Evolutionary conservation across 116 monocot species (phyloP), one percentile per base, ranked within the genome.

Genomic region (Zostera marina): DNA sequence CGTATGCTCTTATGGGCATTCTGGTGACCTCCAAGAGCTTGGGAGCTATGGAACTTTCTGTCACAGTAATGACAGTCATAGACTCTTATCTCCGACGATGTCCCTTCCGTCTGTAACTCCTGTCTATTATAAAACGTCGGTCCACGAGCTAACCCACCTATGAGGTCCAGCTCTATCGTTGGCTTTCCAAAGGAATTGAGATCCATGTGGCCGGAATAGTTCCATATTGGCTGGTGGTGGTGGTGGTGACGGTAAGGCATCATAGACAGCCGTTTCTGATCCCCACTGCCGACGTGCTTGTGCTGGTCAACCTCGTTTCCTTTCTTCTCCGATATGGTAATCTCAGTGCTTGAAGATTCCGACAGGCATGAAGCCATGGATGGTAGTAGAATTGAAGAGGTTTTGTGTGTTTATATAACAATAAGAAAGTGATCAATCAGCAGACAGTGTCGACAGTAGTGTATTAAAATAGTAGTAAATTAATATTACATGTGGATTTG

Each of bases 1-100:
- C 73, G 47, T 43, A 67, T 62, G 22, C 54, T 21, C 49, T 73
- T 73, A 63, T 73, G 73, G 11, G 73, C 73, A 56, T 73, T 73
- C 63, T 68, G 73, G 63, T 68, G 73, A 12, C 68, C 68, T 1
- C 73, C 73, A 21, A 73, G 56, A 3, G 73, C 73, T 26, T 73
- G 73, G 11, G 73, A 73, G 41, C 66, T 73, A 62, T 63, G 42
- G 62, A 73, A 73, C 56, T 63, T 73, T 38, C 63, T 56, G 8
- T 73, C 53, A 41, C 73, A 73, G 66, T 68, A 68, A 14, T 68
- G 54, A 58, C 73, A 73, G 11, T 47, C 48, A 48, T 67, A 73
- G 1, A 49, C 52, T 32, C 49, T 14, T 51, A 41, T 39, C 21
- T 52, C 41, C 0, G 40, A 9, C 20, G 21, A 10, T 10, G 61